phyloP scores from a whole-genome alignment of 139 green algal genomes.

The Picochlorum costavermella region DNA sequence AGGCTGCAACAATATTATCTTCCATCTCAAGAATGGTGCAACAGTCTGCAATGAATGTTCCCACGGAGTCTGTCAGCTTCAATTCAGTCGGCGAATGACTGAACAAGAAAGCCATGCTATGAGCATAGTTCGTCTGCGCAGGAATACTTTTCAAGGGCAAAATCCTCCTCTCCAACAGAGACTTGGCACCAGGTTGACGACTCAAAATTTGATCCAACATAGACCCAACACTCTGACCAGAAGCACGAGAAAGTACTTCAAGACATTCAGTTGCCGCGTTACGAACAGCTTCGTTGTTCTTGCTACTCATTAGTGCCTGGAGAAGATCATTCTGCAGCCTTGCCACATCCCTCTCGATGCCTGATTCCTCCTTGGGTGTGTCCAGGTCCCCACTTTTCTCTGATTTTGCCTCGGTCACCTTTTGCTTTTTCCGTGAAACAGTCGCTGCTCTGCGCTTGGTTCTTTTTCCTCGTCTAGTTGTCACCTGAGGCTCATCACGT shows the following conservation, averaged over 20 bases:
- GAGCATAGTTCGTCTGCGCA: conserved; percentile 22
- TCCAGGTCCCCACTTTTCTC: neutral
- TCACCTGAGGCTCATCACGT: conserved; percentile 1
- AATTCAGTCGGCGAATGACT: conserved; percentile 19
- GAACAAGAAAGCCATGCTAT: conserved; percentile 26
- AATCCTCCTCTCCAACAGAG: conserved; percentile 40
- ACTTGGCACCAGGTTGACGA: neutral
- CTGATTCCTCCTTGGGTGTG: conserved; percentile 2
- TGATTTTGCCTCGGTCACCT: neutral
- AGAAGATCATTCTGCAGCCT: conserved; percentile 16
- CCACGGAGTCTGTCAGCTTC: conserved; percentile 9
- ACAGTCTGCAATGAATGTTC: conserved; percentile 40
- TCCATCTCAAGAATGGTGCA: conserved; percentile 44
- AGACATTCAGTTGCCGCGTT: neutral
- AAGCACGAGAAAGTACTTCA: neutral
- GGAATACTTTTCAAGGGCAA: conserved; percentile 43
- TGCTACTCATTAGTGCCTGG: conserved; percentile 21
- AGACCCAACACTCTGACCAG: neutral
- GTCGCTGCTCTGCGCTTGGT: too few species aligned
- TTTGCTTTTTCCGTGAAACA: neutral
- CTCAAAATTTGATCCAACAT: neutral
- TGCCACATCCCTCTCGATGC: neutral
- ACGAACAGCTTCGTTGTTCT: conserved; percentile 19
- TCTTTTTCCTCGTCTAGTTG: too few species aligned
- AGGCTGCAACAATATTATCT: conserved; percentile 24